These are phyloP conservation scores for Saitoella complicata DNA, from an alignment of 805 yeast species.

Conservation along the genomic window DNA sequence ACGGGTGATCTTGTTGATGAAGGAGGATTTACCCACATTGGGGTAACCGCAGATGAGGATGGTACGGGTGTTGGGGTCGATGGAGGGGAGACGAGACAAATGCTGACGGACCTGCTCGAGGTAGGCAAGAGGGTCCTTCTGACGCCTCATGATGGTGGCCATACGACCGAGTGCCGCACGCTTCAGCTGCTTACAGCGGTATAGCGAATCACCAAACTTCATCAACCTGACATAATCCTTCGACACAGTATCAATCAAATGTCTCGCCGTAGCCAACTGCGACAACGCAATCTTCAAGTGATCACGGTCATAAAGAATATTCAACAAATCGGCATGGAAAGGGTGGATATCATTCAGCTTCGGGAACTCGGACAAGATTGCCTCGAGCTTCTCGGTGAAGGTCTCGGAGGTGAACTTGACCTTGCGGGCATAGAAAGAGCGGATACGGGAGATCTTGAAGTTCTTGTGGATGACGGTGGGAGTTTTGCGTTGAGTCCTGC, in stretches of 20 bases:
- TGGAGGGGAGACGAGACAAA: constrained; percentile 92
- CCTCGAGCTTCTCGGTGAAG: constrained; percentile 80
- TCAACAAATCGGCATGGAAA: constrained; percentile 95
- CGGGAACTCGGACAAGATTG: constrained; percentile 77
- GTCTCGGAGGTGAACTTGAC: constrained; percentile 93
- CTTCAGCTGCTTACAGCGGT: constrained; percentile 96
- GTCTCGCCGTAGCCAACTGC: constrained; percentile 83
- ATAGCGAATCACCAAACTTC: constrained; percentile 93
- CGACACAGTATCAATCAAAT: constrained; percentile 86
- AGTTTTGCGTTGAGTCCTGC: constrained; percentile 95
- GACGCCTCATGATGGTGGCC: constrained; percentile 94
- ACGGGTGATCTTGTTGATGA: constrained; percentile 80
- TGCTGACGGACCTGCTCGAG: constrained; percentile 98
- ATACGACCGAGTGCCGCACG: constrained; percentile 98
- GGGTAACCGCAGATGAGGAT: constrained; percentile 96
- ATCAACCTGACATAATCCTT: constrained; percentile 88
- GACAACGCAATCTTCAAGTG: constrained; percentile 95
- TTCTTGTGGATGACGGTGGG: constrained; percentile 98
- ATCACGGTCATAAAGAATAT: constrained; percentile 92
- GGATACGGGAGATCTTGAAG: constrained; percentile 85
- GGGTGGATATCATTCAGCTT: constrained; percentile 96
- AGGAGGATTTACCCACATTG: constrained; percentile 96
- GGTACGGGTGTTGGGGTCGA: constrained; percentile 98
- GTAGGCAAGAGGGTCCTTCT: constrained; percentile 84
- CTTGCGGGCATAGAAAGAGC: constrained; percentile 96